phyloP scores from a whole-genome alignment of 108 stramenopile genomes.

The Nitzschia sp. region DNA sequence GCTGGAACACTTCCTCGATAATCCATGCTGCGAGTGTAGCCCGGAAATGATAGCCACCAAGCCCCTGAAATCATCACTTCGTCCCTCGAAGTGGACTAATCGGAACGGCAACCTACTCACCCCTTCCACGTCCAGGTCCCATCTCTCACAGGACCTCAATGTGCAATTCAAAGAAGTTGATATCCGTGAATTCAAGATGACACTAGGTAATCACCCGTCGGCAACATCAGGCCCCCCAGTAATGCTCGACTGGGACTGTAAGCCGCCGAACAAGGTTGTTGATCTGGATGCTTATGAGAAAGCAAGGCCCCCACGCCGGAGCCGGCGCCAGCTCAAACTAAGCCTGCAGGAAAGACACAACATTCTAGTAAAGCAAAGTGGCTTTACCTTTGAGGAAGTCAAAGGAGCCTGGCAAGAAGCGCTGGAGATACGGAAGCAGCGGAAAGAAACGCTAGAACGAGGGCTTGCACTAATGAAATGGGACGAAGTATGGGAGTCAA shows the following conservation, averaged over 20 bases:
- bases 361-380: slow-evolving; percentile 46
- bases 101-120: not conserved
- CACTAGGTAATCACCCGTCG: slow-evolving; percentile 64
- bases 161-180: slow-evolving; percentile 37
- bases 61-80: slow-evolving; percentile 17
- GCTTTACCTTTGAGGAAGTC: slow-evolving; percentile 50
- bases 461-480: slow-evolving; percentile 34
- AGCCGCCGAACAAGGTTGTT: slow-evolving; percentile 8
- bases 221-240: slow-evolving; percentile 59
- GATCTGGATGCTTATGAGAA: slow-evolving; percentile 52
- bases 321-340: slow-evolving; percentile 47
- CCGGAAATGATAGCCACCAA: not conserved
- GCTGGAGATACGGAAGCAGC: slow-evolving; percentile 43
- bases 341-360: slow-evolving; percentile 35
- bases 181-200: slow-evolving; percentile 60
- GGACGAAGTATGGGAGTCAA: slow-evolving; percentile 61
- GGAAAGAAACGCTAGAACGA: slow-evolving; percentile 48
- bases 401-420: slow-evolving; percentile 51
- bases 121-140: not conserved
- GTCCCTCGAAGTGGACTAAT: slow-evolving; percentile 6
- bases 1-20: slow-evolving; percentile 31
- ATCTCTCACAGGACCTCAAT: not conserved
- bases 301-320: slow-evolving; percentile 41
- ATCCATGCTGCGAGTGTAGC: slow-evolving; percentile 23
- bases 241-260: slow-evolving; percentile 43